Evolutionary conservation across 2,329 filamentous ascomycete species (phyloP).

Genomic region (Colletotrichum gloeosporioides): DNA sequence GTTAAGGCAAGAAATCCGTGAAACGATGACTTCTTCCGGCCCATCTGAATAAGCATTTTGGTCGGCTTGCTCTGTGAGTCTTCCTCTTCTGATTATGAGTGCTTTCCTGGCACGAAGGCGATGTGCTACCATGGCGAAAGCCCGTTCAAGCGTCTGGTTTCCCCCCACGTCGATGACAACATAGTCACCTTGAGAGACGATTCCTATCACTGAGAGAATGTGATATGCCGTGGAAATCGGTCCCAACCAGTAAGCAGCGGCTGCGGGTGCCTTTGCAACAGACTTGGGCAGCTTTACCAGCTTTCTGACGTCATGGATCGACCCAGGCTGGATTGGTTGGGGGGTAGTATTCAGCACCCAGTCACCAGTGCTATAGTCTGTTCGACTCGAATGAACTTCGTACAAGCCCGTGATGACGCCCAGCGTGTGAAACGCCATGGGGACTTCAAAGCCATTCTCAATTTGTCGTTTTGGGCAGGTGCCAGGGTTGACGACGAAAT

Average conservation of each 20-base stretch:
- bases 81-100: not conserved
- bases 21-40: not conserved
- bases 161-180: not conserved
- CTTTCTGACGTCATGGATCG: not conserved
- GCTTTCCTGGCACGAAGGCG: not conserved
- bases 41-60: not conserved
- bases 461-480: not conserved
- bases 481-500: not conserved
- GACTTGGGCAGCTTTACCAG: not conserved
- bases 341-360: not conserved
- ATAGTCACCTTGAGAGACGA: not conserved
- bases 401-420: not conserved
- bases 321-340: not conserved
- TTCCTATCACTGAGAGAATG: not conserved
- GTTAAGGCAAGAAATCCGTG: not conserved
- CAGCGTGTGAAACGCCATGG: not conserved
- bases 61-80: not conserved
- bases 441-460: not conserved
- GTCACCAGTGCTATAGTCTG: not conserved
- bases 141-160: not conserved
- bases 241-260: not conserved
- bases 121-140: not conserved
- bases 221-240: not conserved
- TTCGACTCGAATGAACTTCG: not conserved
- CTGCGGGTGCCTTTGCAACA: not conserved